phyloP scores from a whole-genome alignment of 2,329 filamentous ascomycete genomes.

The Zalaria sp. region DNA sequence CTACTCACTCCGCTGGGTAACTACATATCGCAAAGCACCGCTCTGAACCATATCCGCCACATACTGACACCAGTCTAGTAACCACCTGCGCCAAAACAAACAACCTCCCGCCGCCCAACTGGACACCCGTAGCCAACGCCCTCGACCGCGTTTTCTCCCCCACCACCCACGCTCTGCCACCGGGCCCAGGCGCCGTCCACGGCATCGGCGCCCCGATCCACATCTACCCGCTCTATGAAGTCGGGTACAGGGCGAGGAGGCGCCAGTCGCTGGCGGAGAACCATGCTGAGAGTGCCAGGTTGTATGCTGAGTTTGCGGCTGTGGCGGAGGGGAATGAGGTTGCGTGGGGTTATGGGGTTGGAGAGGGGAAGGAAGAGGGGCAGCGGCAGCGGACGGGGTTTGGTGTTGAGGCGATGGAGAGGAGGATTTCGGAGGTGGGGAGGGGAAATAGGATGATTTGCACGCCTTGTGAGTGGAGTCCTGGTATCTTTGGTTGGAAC shows the following conservation, averaged over 20 bases:
- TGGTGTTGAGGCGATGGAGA: slow-evolving; percentile 27
- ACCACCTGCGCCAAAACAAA: slow-evolving; percentile 37
- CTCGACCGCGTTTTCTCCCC: slow-evolving; percentile 36
- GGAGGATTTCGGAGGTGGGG: slow-evolving; percentile 39
- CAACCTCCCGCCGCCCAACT: slow-evolving; percentile 44
- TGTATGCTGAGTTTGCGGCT: slow-evolving; percentile 48
- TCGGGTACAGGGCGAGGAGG: slow-evolving; percentile 43
- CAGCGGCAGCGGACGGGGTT: slow-evolving; percentile 8
- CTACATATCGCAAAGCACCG: background rate
- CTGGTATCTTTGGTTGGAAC: too few species aligned
- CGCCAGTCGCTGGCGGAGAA: slow-evolving; percentile 42
- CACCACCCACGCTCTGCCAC: slow-evolving; percentile 28
- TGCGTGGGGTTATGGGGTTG: slow-evolving; percentile 43
- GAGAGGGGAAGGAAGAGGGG: slow-evolving; percentile 27
- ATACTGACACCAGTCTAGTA: slow-evolving; percentile 21
- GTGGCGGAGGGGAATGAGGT: slow-evolving; percentile 38
- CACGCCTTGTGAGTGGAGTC: slow-evolving; percentile 44
- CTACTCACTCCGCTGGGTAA: slow-evolving; percentile 1
- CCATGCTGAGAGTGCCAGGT: slow-evolving; percentile 40
- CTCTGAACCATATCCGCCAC: too few species aligned
- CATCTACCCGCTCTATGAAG: slow-evolving; percentile 54
- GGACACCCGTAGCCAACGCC: slow-evolving; percentile 36
- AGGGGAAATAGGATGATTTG: slow-evolving; percentile 54
- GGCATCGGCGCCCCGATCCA: slow-evolving; percentile 50
- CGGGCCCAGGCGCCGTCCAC: slow-evolving; percentile 43